Evolutionary conservation across 2,329 filamentous ascomycete genomes (phyloP), one percentile per base, ranked within the genome.

Genomic region (Gyromitra esculenta): DNA sequence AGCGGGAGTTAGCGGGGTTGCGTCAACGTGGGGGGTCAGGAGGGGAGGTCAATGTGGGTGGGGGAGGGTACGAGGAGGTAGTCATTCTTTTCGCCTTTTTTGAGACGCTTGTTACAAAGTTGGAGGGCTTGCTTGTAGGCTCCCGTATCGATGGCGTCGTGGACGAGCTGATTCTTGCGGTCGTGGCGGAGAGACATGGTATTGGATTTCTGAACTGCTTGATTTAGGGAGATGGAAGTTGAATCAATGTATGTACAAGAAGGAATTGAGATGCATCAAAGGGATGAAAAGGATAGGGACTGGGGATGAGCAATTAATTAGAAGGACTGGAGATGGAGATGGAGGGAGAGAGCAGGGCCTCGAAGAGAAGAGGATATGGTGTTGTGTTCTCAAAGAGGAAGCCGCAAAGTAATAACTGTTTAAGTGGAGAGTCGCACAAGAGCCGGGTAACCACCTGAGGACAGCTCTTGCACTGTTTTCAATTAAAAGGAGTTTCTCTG

Each of bases 71-170:
- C 81, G 64, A 79, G 72, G 62, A 82, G 73, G 73, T 79, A 81
- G 57, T 82, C 81, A 2, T 78, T 77, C 57, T 81, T 82, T 75
- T 82, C 81, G 63, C 81, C 81, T 56, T 81, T 81, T 74, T 81
- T 81, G 65, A 80, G 50, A 45, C 80, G 76, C 18, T 79, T 80
- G 45, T 80, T 79, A 62, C 80, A 80, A 43, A 81, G 77, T 57
- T 82, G 81, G 25, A 82, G 73, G 18, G 81, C 81, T 62, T 81
- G 80, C 66, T 81, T 81, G 60, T 71, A 65, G 52, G 80, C 73
- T 48, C 79, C 78, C 13, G 73, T 65, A 43, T 82, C 81, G 60
- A 82, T 71, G 18, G 81, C 79, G 62, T 82, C 81, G 73, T 80
- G 81, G 63, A 82, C 78, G 48, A 79, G 77, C 70, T 82, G 79